Evolutionary conservation across 2,329 filamentous ascomycete genomes (phyloP), one percentile per base, ranked within the genome.

Genomic region (Aspergillus candidus): DNA sequence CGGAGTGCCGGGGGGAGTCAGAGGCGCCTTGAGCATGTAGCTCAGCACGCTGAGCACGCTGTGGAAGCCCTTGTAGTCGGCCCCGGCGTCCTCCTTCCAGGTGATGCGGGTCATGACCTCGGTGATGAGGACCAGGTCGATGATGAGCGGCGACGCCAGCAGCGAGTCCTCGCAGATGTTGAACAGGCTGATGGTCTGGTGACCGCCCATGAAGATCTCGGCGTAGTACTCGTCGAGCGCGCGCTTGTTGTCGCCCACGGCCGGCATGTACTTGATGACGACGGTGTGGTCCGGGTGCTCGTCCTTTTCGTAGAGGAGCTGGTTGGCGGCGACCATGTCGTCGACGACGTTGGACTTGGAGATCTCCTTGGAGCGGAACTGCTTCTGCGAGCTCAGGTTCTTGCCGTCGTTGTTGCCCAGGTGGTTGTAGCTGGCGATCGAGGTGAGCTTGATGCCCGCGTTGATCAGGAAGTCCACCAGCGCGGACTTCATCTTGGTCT

Each of bases 401-500:
- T 90, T 96, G 75, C 93, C 93, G 66, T 98, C 91, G 66, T 98
- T 98, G 81, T 98, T 98, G 63, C 93, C 93, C 44, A 98, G 83
- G 69, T 98, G 93, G 76, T 98, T 98, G 82, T 98, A 98, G 72
- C 87, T 94, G 54, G 93, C 88, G 72, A 98, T 97, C 33, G 90
- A 95, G 48, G 91, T 97, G 63, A 98, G 82, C 76, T 95, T 96
- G 79, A 98, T 97, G 66, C 93, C 93, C 38, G 93, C 93, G 67
- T 83, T 96, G 82, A 98, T 95, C 67, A 98, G 73, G 75, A 98
- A 98, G 72, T 98, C 93, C 36, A 97, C 93, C 27, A 98, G 82
- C 14, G 93, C 93, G 48, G 93, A 97, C 76, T 98, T 98, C 93
- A 98, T 98, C 83, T 98, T 98, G 67, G 93, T 98, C 78, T 98